Conservation (phyloP, 345 rosid genomes). For the Trapa bicornis region DNA sequence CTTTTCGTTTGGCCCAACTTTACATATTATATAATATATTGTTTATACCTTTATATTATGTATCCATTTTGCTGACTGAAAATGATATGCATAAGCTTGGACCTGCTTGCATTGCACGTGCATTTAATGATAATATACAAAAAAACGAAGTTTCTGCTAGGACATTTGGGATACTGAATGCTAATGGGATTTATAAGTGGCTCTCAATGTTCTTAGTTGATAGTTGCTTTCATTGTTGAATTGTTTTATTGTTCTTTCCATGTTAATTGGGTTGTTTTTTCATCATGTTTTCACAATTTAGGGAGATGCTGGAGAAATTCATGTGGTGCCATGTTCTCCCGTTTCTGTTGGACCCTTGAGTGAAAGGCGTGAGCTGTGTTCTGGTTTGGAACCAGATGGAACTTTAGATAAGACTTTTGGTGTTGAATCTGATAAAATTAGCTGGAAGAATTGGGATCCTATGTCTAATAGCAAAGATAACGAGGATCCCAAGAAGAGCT, state of each 20-base stretch:
- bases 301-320: constrained; percentile 7
- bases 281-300: not conserved
- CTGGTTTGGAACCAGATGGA: constrained; percentile 12
- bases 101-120: constrained; percentile 34
- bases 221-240: constrained; percentile 8
- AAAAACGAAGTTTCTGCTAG: constrained; percentile 41
- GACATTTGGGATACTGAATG: constrained; percentile 64
- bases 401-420: constrained; percentile 28
- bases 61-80: constrained; percentile 22
- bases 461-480: constrained; percentile 21
- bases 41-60: not conserved
- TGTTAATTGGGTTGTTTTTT: not conserved
- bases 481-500: constrained; percentile 22
- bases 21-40: constrained; percentile 21
- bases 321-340: not conserved
- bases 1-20: constrained; percentile 12
- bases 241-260: constrained; percentile 7
- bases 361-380: constrained; percentile 9
- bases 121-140: constrained; percentile 26
- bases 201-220: constrained; percentile 28
- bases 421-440: constrained; percentile 8
- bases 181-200: constrained; percentile 71
- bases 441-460: constrained; percentile 4
- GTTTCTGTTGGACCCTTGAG: constrained; percentile 9
- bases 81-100: constrained; percentile 34